These are phyloP conservation scores for Penicillium sp. DNA, from an alignment of 2,329 filamentous ascomycete genomes.

Conservation along the genomic window DNA sequence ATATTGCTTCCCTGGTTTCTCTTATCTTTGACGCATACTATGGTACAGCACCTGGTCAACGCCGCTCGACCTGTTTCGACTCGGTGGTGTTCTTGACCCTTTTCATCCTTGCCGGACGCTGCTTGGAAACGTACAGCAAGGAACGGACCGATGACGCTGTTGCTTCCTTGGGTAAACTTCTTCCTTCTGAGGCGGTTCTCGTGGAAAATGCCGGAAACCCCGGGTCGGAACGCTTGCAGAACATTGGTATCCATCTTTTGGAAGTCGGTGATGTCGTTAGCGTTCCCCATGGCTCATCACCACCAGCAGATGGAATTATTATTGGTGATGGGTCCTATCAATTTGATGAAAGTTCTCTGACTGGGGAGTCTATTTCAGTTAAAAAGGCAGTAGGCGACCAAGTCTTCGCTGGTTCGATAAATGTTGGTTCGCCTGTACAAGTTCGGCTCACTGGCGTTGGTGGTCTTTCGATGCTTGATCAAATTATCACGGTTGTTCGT, in stretches of 20 bases:
- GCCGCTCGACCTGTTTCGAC: slow-evolving; percentile 78
- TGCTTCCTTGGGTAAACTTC: slow-evolving; percentile 69
- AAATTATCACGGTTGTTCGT: slow-evolving; percentile 46
- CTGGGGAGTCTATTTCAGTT: slow-evolving; percentile 52
- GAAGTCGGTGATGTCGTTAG: slow-evolving; percentile 71
- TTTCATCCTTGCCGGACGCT: slow-evolving; percentile 66
- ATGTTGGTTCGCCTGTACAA: slow-evolving; percentile 43
- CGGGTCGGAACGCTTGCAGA: slow-evolving; percentile 26
- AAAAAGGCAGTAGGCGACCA: slow-evolving; percentile 39
- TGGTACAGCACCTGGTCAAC: slow-evolving; percentile 39
- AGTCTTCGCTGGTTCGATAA: slow-evolving; percentile 47
- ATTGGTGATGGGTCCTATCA: slow-evolving; percentile 53
- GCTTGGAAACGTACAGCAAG: slow-evolving; percentile 78
- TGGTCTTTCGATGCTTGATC: slow-evolving; percentile 48
- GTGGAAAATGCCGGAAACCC: slow-evolving; percentile 35
- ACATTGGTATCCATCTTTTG: slow-evolving; percentile 63
- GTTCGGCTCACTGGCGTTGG: slow-evolving; percentile 42
- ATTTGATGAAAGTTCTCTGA: slow-evolving; percentile 89
- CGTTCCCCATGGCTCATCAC: slow-evolving; percentile 74
- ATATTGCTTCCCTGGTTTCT: slow-evolving; percentile 77
- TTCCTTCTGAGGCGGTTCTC: slow-evolving; percentile 71
- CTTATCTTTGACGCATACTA: slow-evolving; percentile 57
- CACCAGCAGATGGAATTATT: slow-evolving; percentile 74
- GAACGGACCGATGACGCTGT: slow-evolving; percentile 84
- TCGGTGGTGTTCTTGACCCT: slow-evolving; percentile 87